Evolutionary conservation across 2,329 filamentous ascomycete species (phyloP).

Genomic region (Cladophialophora yegresii): DNA sequence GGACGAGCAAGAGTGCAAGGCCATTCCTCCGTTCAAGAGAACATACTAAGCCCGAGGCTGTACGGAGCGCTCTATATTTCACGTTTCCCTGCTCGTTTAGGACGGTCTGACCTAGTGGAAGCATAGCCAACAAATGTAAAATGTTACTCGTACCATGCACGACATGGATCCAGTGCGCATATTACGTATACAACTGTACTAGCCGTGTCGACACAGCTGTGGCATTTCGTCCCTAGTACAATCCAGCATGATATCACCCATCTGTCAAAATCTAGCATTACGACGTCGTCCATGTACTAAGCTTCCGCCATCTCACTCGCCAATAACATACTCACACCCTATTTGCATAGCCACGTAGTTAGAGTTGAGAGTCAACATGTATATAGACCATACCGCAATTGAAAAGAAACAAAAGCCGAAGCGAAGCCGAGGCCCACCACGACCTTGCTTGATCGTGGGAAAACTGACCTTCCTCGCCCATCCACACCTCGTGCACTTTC

Average conservation of each 20-base stretch:
- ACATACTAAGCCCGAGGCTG: conserved; percentile 46
- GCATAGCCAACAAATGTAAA: conserved; percentile 15
- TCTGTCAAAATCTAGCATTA: background rate
- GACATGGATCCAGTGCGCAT: background rate
- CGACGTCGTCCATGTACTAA: background rate
- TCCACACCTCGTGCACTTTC: conserved; percentile 62
- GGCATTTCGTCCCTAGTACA: background rate
- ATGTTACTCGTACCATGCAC: conserved; percentile 1
- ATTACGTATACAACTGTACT: background rate
- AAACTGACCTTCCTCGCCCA: conserved; percentile 49
- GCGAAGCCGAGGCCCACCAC: too few relatives aligned
- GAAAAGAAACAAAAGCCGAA: too few relatives aligned
- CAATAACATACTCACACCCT: conserved; percentile 64
- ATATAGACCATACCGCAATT: too few relatives aligned
- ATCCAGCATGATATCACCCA: too few relatives aligned
- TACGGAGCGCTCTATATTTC: background rate
- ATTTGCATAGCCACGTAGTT: too few relatives aligned
- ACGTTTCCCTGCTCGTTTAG: background rate
- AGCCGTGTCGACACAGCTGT: background rate
- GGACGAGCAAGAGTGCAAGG: conserved; percentile 94
- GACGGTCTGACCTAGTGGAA: background rate
- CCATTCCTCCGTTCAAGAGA: conserved; percentile 91
- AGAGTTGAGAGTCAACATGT: too few relatives aligned
- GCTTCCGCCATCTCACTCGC: conserved; percentile 47
- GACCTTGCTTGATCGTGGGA: too few relatives aligned